Conservation (phyloP, 2,329 filamentous ascomycete species). For the Ophiostoma himal-ulmi region DNA sequence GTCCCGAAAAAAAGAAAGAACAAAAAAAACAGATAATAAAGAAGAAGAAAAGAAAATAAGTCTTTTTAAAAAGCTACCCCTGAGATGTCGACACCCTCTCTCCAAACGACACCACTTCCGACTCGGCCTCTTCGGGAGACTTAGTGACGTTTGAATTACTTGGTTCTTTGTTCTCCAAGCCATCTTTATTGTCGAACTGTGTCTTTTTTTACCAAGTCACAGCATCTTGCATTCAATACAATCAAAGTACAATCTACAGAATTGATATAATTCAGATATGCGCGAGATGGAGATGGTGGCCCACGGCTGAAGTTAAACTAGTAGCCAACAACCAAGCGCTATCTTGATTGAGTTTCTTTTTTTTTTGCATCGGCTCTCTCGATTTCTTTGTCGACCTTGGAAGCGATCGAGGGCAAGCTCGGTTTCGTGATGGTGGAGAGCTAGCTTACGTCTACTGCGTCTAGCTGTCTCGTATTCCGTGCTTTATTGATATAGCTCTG, state of each 20-base stretch:
- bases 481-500: background rate
- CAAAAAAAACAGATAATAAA: background rate
- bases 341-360: background rate
- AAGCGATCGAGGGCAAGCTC: background rate
- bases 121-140: background rate
- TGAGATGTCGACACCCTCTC: background rate
- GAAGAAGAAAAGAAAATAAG: background rate
- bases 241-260: background rate
- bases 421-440: constrained; percentile 1
- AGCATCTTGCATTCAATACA: too few relatives aligned
- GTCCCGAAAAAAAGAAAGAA: background rate
- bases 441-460: background rate
- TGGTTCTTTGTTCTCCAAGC: background rate
- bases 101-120: background rate
- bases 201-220: too few relatives aligned
- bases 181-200: too few relatives aligned
- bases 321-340: background rate
- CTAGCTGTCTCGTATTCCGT: background rate
- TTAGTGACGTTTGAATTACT: background rate
- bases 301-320: background rate
- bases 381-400: background rate
- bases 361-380: background rate
- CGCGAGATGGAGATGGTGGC: background rate
- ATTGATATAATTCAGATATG: background rate
- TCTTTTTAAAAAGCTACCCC: background rate